A percentile compares a stretch with the other conserved stretches of the same genome.
phyloP scores from a whole-genome alignment of 2,329 filamentous ascomycete species.

The Trichoderma gracile region DNA sequence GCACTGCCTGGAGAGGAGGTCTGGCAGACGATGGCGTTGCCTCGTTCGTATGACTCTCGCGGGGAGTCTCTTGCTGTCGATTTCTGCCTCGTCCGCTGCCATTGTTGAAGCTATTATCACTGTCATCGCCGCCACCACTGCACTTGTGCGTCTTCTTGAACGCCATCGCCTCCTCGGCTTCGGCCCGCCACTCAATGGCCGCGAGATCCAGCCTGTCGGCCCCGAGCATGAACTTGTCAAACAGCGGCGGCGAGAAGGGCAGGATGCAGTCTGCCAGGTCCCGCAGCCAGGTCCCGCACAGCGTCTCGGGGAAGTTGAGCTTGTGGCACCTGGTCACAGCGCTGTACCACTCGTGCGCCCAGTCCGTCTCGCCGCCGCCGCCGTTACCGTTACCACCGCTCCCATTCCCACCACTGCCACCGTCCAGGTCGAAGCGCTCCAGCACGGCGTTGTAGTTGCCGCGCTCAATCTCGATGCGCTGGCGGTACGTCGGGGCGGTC shows the following conservation, averaged over 20 bases:
- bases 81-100: not conserved
- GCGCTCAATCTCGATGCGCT: conserved; percentile 21
- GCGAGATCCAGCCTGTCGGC: conserved; percentile 19
- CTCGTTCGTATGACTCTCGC: not conserved
- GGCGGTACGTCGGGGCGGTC: conserved; percentile 19
- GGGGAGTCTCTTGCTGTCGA: not conserved
- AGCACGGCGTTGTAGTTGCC: conserved; percentile 18
- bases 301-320: conserved; percentile 21
- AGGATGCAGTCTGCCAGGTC: conserved; percentile 17
- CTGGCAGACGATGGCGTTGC: not conserved
- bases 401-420: no score
- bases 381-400: no score
- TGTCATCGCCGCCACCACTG: not conserved
- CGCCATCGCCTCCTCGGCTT: conserved; percentile 16
- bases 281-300: conserved; percentile 22
- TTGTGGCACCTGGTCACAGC: conserved; percentile 19
- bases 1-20: not conserved
- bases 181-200: conserved; percentile 22
- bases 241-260: conserved; percentile 12
- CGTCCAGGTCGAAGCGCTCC: conserved; percentile 17
- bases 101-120: not conserved
- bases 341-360: conserved; percentile 24
- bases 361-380: not conserved
- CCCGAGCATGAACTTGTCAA: conserved; percentile 19
- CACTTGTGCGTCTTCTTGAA: conserved; percentile 6